These are phyloP conservation scores for Talaromyces verruculosus DNA, from an alignment of 2,329 filamentous ascomycete species.

Conservation along the genomic window DNA sequence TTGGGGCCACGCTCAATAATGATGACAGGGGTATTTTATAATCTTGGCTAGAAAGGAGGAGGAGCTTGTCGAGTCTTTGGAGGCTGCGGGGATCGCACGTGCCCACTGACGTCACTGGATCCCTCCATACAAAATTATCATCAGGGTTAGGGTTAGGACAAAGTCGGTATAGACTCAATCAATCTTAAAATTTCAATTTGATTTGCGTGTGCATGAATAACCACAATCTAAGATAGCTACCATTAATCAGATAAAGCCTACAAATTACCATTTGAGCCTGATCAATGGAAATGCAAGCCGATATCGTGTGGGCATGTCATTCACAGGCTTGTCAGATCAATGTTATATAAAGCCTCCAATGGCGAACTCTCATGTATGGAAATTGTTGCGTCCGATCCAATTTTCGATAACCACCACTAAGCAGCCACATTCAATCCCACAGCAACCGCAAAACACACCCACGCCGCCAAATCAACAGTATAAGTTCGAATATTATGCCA, in stretches of 20 bases:
- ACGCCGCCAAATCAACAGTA: background rate
- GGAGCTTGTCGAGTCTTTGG: background rate
- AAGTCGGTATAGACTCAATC: background rate
- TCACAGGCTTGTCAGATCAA: too few species aligned
- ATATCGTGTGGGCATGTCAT: too few species aligned
- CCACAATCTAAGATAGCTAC: background rate
- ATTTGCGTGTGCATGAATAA: too few species aligned
- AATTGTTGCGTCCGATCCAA: too few species aligned
- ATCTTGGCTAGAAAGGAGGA: background rate
- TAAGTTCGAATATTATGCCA: background rate
- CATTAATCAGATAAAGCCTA: background rate
- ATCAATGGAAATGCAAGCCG: too few species aligned
- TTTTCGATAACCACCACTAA: background rate
- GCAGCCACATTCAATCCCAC: background rate
- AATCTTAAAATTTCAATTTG: background rate
- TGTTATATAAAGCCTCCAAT: too few species aligned
- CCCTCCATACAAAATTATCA: background rate
- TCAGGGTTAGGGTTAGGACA: background rate
- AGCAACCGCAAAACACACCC: conserved; percentile 5
- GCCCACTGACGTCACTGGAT: background rate
- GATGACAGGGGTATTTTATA: too few species aligned
- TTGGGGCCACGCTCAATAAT: too few species aligned
- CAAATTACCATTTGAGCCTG: too few species aligned
- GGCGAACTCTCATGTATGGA: too few species aligned
- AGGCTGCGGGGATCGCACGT: background rate